Conservation (phyloP, 305 asterid genomes). For the Rubia peregrina region DNA sequence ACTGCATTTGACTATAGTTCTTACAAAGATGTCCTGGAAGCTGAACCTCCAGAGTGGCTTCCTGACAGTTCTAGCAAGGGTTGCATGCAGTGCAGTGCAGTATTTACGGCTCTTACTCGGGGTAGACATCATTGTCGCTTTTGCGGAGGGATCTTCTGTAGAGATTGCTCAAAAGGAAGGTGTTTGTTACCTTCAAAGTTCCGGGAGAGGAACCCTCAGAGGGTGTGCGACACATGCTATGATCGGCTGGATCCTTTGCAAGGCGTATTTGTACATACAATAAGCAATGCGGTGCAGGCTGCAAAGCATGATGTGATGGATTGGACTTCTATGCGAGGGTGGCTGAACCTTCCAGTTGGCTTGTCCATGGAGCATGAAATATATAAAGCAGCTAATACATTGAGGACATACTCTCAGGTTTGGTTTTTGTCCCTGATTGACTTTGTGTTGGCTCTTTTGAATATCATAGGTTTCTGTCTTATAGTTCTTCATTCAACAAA, state of each 20-base stretch:
- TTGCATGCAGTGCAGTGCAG: conserved; percentile 92
- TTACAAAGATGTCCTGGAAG: conserved; percentile 80
- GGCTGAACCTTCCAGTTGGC: conserved; percentile 97
- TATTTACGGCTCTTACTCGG: conserved; percentile 86
- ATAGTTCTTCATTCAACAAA: neutral
- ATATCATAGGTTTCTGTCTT: neutral
- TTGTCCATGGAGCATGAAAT: conserved; percentile 94
- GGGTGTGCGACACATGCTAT: conserved; percentile 96
- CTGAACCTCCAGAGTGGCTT: conserved; percentile 99
- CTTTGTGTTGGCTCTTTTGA: conserved; percentile 5
- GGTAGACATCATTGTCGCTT: conserved; percentile 98
- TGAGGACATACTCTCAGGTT: conserved; percentile 80
- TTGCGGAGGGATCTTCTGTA: conserved; percentile 90
- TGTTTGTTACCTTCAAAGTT: conserved; percentile 78
- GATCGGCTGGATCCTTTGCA: conserved; percentile 97
- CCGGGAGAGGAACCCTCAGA: conserved; percentile 89
- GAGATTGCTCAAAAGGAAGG: conserved; percentile 90
- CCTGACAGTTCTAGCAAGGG: conserved; percentile 73
- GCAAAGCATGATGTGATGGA: conserved; percentile 99
- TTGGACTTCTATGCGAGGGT: conserved; percentile 93
- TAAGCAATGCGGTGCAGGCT: conserved; percentile 79
- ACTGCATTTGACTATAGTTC: conserved; percentile 51
- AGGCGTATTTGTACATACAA: conserved; percentile 68
- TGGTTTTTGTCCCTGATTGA: neutral
- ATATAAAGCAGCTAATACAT: conserved; percentile 67